These are phyloP conservation scores for Fusarium torulosum DNA, from an alignment of 2,329 filamentous ascomycete species.

Conservation along the genomic window DNA sequence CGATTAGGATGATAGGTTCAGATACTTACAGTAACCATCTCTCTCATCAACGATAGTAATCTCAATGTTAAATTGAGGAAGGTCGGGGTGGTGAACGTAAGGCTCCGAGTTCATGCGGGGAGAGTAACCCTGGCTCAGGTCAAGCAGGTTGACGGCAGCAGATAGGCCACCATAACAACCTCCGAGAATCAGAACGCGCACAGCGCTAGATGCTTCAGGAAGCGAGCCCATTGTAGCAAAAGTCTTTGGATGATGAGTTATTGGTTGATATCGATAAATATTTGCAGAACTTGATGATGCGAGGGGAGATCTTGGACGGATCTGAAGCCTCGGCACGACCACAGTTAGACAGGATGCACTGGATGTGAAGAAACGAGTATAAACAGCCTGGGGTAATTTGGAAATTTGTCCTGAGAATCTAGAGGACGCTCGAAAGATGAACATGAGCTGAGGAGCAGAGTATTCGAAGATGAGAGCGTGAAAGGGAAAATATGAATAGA, in stretches of 20 bases:
- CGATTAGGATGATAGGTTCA: neutral
- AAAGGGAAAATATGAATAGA: slow-evolving; percentile 4
- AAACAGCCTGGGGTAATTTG: slow-evolving; percentile 20
- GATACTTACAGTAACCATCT: slow-evolving; percentile 81
- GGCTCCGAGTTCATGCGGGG: slow-evolving; percentile 59
- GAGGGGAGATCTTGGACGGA: slow-evolving; percentile 9
- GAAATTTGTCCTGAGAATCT: slow-evolving; percentile 32
- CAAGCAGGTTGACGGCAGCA: slow-evolving; percentile 74
- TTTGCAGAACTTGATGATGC: slow-evolving; percentile 5
- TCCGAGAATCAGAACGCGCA: slow-evolving; percentile 75
- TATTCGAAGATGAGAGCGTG: neutral
- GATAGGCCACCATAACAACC: slow-evolving; percentile 80
- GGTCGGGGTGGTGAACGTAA: slow-evolving; percentile 57
- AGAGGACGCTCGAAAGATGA: slow-evolving; percentile 29
- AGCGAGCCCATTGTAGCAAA: slow-evolving; percentile 51
- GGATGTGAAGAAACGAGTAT: slow-evolving; percentile 12
- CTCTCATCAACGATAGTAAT: slow-evolving; percentile 82
- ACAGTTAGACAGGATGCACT: slow-evolving; percentile 13
- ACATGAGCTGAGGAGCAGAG: slow-evolving; percentile 38
- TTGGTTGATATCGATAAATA: slow-evolving; percentile 19
- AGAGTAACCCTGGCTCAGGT: slow-evolving; percentile 69
- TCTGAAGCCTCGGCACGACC: slow-evolving; percentile 17
- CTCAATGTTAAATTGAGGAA: slow-evolving; percentile 68
- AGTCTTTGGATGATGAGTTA: slow-evolving; percentile 13
- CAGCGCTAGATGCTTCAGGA: slow-evolving; percentile 51